Evolutionary conservation across 2,329 filamentous ascomycete species (phyloP).

Genomic region (Fusarium odoratissimum): DNA sequence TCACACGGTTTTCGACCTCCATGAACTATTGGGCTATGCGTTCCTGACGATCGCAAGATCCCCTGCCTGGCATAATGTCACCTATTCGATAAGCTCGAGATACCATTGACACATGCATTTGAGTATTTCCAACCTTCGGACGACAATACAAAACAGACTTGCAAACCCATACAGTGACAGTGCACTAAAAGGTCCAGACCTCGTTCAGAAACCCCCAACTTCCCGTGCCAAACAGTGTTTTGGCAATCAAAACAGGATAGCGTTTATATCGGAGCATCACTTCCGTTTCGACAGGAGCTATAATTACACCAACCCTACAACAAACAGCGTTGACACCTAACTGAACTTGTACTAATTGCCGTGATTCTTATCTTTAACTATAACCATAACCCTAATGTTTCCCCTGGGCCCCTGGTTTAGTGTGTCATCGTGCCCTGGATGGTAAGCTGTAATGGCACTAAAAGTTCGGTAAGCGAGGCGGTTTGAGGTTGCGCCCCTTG

Average conservation of each 20-base stretch:
- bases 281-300: background rate
- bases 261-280: background rate
- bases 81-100: background rate
- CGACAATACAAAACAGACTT: fast-evolving
- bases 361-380: background rate
- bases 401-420: background rate
- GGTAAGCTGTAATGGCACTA: background rate
- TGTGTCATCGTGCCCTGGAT: background rate
- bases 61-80: fast-evolving
- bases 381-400: background rate
- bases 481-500: conserved; percentile 10
- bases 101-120: background rate
- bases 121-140: background rate
- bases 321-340: background rate
- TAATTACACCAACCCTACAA: background rate
- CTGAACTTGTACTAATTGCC: background rate
- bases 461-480: background rate
- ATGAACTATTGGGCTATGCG: fast-evolving
- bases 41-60: background rate
- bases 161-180: fast-evolving
- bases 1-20: fast-evolving
- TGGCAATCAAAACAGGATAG: background rate
- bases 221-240: background rate
- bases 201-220: background rate
- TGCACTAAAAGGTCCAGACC: background rate